Conservation (phyloP, 495 filamentous ascomycete genomes). For the Penicillium maclennaniae region DNA sequence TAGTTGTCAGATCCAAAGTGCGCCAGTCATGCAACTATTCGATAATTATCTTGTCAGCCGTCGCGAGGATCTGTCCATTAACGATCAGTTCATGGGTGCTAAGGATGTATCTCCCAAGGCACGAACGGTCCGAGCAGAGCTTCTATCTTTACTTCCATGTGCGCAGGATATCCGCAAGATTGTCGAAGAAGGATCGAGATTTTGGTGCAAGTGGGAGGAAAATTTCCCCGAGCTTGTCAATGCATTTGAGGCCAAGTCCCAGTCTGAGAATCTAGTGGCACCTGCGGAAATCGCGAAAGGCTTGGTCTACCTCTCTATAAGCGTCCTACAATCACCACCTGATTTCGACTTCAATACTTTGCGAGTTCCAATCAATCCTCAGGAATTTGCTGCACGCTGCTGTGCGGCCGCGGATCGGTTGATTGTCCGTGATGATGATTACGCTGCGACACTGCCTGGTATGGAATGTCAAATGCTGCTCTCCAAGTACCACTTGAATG, state of each 20-base stretch:
- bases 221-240: constrained; percentile 23
- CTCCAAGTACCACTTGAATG: constrained; percentile 44
- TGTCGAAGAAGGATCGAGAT: constrained; percentile 21
- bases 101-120: constrained; percentile 31
- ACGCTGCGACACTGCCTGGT: constrained; percentile 45
- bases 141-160: constrained; percentile 34
- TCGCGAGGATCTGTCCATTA: constrained; percentile 20
- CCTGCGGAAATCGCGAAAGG: constrained; percentile 35
- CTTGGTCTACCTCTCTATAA: constrained; percentile 32
- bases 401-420: constrained; percentile 36
- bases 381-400: constrained; percentile 29
- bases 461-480: constrained; percentile 48
- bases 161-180: constrained; percentile 26
- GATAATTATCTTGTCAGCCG: constrained; percentile 39
- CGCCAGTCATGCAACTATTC: constrained; percentile 40
- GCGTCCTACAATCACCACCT: constrained; percentile 30
- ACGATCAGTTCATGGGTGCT: constrained; percentile 24
- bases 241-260: background rate
- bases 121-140: constrained; percentile 19
- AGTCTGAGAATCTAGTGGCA: constrained; percentile 14
- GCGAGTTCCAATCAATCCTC: constrained; percentile 20
- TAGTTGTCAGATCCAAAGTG: constrained; percentile 32
- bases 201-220: constrained; percentile 31
- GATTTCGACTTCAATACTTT: constrained; percentile 23
- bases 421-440: constrained; percentile 46